phyloP scores from a whole-genome alignment of 179 eudicot species.

The Dionaea muscipula region DNA sequence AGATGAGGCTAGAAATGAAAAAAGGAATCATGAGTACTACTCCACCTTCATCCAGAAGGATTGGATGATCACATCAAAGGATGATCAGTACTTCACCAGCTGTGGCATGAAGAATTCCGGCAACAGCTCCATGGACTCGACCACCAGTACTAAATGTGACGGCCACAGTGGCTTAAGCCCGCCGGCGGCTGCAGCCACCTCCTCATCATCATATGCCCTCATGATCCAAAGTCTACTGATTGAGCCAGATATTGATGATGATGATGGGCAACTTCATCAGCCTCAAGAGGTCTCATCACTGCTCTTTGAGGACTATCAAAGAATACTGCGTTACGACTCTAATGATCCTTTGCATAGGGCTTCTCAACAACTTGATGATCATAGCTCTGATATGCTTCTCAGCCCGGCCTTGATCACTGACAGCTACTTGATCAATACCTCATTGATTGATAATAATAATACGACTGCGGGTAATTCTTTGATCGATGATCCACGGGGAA shows the following conservation, averaged over 20 bases:
- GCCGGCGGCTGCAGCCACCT: constrained; percentile 28
- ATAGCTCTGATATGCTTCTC: no score
- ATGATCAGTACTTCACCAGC: no score
- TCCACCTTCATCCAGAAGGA: no score
- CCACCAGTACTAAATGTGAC: constrained; percentile 15
- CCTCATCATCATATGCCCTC: no score
- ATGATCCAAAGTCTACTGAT: constrained; percentile 51
- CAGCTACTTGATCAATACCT: constrained; percentile 7
- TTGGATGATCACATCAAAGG: no score
- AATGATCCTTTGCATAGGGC: neutral
- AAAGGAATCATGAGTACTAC: no score
- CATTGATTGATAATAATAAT: no score
- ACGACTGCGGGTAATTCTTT: no score
- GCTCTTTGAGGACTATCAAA: constrained; percentile 4
- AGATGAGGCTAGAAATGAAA: no score
- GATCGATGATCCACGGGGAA: constrained; percentile 16
- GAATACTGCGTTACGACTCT: neutral
- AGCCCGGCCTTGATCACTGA: no score
- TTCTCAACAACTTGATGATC: neutral
- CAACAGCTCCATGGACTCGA: constrained; percentile 20
- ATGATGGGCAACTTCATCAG: constrained; percentile 11
- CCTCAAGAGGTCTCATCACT: constrained; percentile 19
- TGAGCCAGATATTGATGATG: constrained; percentile 18
- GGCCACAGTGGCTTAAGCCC: constrained; percentile 11
- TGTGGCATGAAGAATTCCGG: constrained; percentile 4